phyloP scores from a whole-genome alignment of 106 monocot genomes.

The Platanthera zijinensis region DNA sequence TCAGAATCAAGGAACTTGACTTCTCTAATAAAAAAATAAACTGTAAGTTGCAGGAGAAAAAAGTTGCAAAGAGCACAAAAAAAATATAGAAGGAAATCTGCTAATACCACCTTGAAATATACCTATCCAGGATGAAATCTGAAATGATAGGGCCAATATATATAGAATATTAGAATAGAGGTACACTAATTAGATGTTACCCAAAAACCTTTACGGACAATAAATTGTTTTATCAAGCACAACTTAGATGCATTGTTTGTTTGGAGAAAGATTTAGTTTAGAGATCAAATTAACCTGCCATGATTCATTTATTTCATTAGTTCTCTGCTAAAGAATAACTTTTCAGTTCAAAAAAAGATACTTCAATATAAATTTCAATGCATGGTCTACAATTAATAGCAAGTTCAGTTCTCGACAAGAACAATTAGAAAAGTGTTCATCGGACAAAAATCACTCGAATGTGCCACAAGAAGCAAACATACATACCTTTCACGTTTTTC shows the following conservation, averaged over 20 bases:
- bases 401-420: no score
- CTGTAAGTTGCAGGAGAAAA: slow-evolving; percentile 28
- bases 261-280: not conserved
- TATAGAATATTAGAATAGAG: not conserved
- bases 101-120: slow-evolving; percentile 22
- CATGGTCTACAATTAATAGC: no score
- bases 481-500: no score
- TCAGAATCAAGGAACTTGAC: slow-evolving; percentile 33
- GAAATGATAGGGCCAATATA: not conserved
- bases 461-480: no score
- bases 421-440: no score
- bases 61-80: slow-evolving; percentile 5
- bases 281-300: not conserved
- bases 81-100: slow-evolving; percentile 21
- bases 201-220: not conserved
- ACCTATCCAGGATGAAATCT: slow-evolving; percentile 14
- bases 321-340: not conserved
- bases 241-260: not conserved
- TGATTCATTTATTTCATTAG: not conserved
- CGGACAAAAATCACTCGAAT: no score
- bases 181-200: not conserved
- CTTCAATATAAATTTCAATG: no score
- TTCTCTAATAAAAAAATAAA: slow-evolving; percentile 30
- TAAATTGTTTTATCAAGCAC: not conserved
- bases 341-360: not conserved